Percentiles rank a stretch among this genome's conserved stretches.
Evolutionary conservation across 192 early-diverging fungal genomes (phyloP).

Genomic region (Diversispora epigaea): DNA sequence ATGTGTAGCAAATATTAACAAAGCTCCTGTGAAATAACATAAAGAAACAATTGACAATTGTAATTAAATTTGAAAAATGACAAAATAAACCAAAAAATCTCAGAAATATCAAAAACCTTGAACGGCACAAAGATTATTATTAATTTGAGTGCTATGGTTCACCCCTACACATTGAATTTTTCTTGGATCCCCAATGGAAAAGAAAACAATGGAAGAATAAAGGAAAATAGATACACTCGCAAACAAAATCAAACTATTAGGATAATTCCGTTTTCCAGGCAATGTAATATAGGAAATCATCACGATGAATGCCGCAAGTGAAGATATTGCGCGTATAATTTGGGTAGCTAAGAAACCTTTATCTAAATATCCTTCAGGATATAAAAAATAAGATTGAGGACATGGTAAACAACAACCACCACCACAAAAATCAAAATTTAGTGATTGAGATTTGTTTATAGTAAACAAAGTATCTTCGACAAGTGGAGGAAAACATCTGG

Average conservation of each 20-base stretch:
- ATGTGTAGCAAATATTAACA: conserved; percentile 49
- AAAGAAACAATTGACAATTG: neutral
- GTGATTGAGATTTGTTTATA: neutral
- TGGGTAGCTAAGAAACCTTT: conserved; percentile 47
- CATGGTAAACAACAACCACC: conserved; percentile 57
- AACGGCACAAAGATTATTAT: conserved; percentile 48
- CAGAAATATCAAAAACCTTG: conserved; percentile 42
- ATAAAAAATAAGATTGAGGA: conserved; percentile 50
- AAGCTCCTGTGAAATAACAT: conserved; percentile 37
- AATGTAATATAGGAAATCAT: conserved; percentile 48
- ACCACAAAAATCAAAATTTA: conserved; percentile 33
- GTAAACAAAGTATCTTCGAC: neutral
- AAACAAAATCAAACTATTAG: conserved; percentile 49
- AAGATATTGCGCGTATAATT: conserved; percentile 45
- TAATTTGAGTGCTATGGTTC: conserved; percentile 45
- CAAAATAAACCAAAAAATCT: neutral
- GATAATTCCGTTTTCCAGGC: conserved; percentile 50
- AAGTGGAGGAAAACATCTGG: neutral
- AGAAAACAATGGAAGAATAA: conserved; percentile 48
- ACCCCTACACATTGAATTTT: conserved; percentile 47
- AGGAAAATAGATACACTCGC: conserved; percentile 50
- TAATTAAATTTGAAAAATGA: neutral
- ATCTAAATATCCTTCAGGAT: conserved; percentile 40
- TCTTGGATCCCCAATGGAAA: conserved; percentile 46
- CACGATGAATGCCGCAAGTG: conserved; percentile 41